Evolutionary conservation across 768 basidiomycete species (phyloP).

Genomic region (Paxillus rubicundulus): DNA sequence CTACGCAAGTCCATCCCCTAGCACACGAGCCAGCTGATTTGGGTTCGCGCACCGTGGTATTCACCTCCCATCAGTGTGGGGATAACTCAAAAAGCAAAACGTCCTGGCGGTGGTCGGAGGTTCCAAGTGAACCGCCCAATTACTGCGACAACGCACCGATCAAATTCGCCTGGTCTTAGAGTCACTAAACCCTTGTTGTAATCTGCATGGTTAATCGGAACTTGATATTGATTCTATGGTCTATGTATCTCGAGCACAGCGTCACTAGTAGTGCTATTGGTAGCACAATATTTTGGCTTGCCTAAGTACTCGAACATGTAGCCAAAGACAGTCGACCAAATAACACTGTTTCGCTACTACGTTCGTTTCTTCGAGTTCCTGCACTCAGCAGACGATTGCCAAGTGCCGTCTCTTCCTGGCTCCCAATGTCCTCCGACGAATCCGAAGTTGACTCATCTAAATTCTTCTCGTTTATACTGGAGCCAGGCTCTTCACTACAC

Average conservation of each 20-base stretch:
- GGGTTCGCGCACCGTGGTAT: background rate
- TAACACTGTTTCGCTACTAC: no score
- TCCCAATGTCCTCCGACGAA: conserved; percentile 22
- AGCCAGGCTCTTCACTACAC: conserved; percentile 74
- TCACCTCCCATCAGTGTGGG: conserved; percentile 15
- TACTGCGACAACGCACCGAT: background rate
- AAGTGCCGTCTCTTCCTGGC: background rate
- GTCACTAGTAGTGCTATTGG: conserved; percentile 8
- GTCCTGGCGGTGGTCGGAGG: conserved; percentile 6
- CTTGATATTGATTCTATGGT: no score
- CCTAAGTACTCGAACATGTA: no score
- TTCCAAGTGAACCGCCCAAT: background rate
- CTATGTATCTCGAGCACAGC: no score
- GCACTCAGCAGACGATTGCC: background rate
- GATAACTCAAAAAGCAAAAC: background rate
- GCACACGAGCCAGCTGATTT: conserved; percentile 7
- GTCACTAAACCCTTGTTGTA: background rate
- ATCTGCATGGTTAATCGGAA: background rate
- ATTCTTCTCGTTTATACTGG: conserved; percentile 59
- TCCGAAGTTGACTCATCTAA: conserved; percentile 9
- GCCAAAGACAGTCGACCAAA: no score
- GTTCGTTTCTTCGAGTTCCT: conserved; percentile 17
- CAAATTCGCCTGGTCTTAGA: background rate
- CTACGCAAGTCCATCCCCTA: conserved; percentile 7
- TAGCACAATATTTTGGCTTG: background rate